Percentiles rank a stretch among this genome's conserved stretches.
These are phyloP conservation scores for Exophiala oligosperma DNA, from an alignment of 2,329 filamentous ascomycete species.

Conservation along the genomic window DNA sequence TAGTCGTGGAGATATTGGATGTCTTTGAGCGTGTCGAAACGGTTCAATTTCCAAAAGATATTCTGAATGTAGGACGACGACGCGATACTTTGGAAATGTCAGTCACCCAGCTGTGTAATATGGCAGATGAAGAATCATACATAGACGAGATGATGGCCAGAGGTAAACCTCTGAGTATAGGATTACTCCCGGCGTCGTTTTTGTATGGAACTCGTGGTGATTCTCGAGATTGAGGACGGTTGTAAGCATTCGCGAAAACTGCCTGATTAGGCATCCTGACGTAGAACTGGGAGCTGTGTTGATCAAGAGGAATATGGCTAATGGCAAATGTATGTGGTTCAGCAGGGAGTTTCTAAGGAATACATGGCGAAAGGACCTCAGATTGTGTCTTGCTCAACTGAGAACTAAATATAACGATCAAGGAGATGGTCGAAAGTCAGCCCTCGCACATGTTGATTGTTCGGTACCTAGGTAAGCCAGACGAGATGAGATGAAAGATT, in stretches of 20 bases:
- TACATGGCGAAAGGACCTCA: no score
- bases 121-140: slow-evolving; percentile 43
- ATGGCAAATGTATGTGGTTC: no score
- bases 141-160: slow-evolving; percentile 63
- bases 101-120: not conserved
- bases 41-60: slow-evolving; percentile 70
- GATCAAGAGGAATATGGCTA: no score
- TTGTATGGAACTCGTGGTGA: slow-evolving; percentile 47
- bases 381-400: no score
- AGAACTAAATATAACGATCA: no score
- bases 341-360: no score
- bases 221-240: slow-evolving; percentile 41
- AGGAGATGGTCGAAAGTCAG: no score
- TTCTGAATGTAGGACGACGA: slow-evolving; percentile 62
- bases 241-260: slow-evolving; percentile 33
- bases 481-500: no score
- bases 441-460: no score
- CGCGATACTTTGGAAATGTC: slow-evolving; percentile 49
- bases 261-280: slow-evolving; percentile 14
- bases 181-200: slow-evolving; percentile 62
- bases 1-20: slow-evolving; percentile 57
- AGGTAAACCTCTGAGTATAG: slow-evolving; percentile 65
- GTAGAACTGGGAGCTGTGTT: no score
- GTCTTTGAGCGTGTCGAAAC: slow-evolving; percentile 59
- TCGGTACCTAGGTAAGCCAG: no score